phyloP scores from a whole-genome alignment of 768 basidiomycete genomes.

The Xerocomellus dryophilus region DNA sequence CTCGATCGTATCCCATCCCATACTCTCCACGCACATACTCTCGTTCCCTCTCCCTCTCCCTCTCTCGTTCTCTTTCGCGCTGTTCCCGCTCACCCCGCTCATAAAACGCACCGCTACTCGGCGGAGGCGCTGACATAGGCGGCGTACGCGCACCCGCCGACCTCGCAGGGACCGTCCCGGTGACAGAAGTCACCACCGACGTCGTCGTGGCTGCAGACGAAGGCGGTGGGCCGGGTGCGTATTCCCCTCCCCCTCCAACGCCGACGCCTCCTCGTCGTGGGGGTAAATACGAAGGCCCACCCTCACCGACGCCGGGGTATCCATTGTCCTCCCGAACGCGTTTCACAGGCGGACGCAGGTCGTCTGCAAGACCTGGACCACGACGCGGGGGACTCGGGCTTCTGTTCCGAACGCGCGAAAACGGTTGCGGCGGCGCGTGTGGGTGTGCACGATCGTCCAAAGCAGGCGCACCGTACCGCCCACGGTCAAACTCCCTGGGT shows the following conservation, averaged over 20 bases:
- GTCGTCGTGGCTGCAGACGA: slow-evolving; percentile 13
- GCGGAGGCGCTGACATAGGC: slow-evolving; percentile 25
- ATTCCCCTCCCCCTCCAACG: slow-evolving; percentile 13
- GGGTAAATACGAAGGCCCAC: slow-evolving; percentile 28
- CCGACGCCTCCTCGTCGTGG: slow-evolving; percentile 19
- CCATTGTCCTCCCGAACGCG: no score
- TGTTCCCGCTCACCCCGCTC: slow-evolving; percentile 23
- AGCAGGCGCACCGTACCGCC: no score
- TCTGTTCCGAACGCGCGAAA: no score
- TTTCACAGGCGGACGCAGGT: no score
- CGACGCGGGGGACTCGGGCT: no score
- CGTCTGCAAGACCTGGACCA: no score
- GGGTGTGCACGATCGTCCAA: no score
- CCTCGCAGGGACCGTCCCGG: slow-evolving; percentile 1
- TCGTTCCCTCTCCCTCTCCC: slow-evolving; percentile 36
- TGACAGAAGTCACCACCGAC: not conserved
- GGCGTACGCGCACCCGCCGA: slow-evolving; percentile 22
- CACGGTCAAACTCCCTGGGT: no score
- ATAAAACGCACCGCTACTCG: slow-evolving; percentile 30
- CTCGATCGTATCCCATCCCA: slow-evolving; percentile 19
- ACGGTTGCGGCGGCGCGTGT: no score
- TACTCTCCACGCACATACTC: slow-evolving; percentile 33
- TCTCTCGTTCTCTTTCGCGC: slow-evolving; percentile 14
- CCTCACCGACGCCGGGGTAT: slow-evolving; percentile 5
- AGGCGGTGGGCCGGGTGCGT: slow-evolving; percentile 21